A percentile compares a stretch with the other conserved stretches of the same genome.
phyloP scores from a whole-genome alignment of 1,284 basidiomycete genomes.

The Trichosporon faecale region DNA sequence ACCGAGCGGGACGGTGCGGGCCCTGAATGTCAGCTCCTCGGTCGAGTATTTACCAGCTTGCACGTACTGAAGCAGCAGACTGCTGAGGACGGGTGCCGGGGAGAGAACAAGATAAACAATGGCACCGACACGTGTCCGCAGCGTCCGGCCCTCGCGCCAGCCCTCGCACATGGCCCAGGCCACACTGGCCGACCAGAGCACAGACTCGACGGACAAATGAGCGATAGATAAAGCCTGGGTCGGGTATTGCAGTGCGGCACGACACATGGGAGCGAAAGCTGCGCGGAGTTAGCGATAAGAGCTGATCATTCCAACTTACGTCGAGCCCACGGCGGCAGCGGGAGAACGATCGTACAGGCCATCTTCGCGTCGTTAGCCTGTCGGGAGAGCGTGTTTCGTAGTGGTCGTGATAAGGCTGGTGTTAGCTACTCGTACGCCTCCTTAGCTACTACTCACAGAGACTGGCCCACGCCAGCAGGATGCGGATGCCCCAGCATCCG shows the following conservation, averaged over 20 bases:
- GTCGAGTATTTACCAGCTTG: background rate
- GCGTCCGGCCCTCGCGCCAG: slow-evolving; percentile 22
- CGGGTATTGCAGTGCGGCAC: background rate
- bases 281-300: background rate
- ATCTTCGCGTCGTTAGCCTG: background rate
- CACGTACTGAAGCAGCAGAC: background rate
- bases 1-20: slow-evolving; percentile 18
- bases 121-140: slow-evolving; percentile 21
- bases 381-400: background rate
- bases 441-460: slow-evolving; percentile 18
- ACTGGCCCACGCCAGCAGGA: slow-evolving; percentile 15
- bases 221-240: background rate
- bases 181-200: slow-evolving; percentile 19
- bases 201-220: slow-evolving; percentile 15
- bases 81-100: slow-evolving; percentile 17
- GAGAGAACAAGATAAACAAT: slow-evolving; percentile 19
- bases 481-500: slow-evolving; percentile 13
- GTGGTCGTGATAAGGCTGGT: slow-evolving; percentile 6
- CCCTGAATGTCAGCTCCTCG: slow-evolving; percentile 12
- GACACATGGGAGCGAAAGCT: slow-evolving; percentile 14
- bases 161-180: slow-evolving; percentile 23
- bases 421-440: too few relatives aligned
- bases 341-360: background rate
- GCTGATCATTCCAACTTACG: background rate
- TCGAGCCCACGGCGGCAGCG: background rate